Conservation (phyloP, 345 rosid species). For the Sonneratia caseolaris region DNA sequence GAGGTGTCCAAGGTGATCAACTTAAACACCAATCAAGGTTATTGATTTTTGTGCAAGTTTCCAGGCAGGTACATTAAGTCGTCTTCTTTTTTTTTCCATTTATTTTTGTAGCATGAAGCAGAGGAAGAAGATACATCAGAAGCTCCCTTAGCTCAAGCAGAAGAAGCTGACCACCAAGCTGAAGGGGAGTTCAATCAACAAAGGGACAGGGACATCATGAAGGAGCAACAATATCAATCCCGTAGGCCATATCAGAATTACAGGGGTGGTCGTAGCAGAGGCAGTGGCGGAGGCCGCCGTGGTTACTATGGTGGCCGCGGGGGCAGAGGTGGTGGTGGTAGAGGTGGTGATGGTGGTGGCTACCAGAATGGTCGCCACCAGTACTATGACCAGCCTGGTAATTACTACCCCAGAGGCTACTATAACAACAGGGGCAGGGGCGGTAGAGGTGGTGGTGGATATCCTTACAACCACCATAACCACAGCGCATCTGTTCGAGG, state of each 20-base stretch:
- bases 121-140: conserved; percentile 15
- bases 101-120: too few species aligned
- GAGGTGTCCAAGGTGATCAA: too few species aligned
- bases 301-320: conserved; percentile 25
- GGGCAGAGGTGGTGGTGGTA: conserved; percentile 50
- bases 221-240: too few species aligned
- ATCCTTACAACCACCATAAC: conserved; percentile 24
- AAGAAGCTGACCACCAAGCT: conserved; percentile 24
- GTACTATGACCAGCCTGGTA: conserved; percentile 54
- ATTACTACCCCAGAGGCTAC: conserved; percentile 57
- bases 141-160: conserved; percentile 29
- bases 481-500: conserved; percentile 33
- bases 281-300: too few species aligned
- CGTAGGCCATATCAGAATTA: too few species aligned
- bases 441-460: conserved; percentile 22
- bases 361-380: conserved; percentile 52
- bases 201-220: neutral
- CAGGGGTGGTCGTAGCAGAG: too few species aligned
- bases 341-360: conserved; percentile 56
- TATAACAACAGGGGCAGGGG: conserved; percentile 63
- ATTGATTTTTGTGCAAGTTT: too few species aligned
- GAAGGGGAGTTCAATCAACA: conserved; percentile 22
- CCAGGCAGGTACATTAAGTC: too few species aligned
- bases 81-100: too few species aligned
- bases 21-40: too few species aligned